Percentiles rank a stretch among this genome's conserved stretches.
Conservation (phyloP, 176 grass and related monocot species). For the Juncus effusus region DNA sequence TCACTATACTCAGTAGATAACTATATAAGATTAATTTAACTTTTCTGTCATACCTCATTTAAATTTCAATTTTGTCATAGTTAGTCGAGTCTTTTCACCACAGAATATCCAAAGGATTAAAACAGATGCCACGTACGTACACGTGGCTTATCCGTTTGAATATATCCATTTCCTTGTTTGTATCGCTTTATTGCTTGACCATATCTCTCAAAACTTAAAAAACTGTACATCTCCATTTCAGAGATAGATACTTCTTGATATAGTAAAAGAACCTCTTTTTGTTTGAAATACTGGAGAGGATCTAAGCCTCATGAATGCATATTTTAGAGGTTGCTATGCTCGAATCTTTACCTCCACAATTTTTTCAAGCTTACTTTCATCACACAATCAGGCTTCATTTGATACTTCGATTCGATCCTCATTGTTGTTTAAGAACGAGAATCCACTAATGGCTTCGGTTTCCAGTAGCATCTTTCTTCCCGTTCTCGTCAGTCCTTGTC, state of each 20-base stretch:
- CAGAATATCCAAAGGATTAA: background rate
- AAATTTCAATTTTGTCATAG: too few species aligned
- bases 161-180: conserved; percentile 23
- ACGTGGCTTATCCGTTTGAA: conserved; percentile 16
- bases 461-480: conserved; percentile 12
- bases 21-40: too few species aligned
- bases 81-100: too few species aligned
- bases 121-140: conserved; percentile 6
- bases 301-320: too few species aligned
- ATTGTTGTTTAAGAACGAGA: background rate
- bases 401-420: background rate
- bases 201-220: too few species aligned
- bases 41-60: too few species aligned
- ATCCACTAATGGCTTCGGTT: background rate
- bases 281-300: too few species aligned
- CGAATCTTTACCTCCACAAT: background rate
- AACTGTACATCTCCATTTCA: too few species aligned
- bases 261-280: too few species aligned
- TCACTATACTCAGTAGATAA: too few species aligned
- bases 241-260: too few species aligned
- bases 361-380: background rate
- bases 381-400: background rate
- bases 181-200: background rate
- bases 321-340: background rate
- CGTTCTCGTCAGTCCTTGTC: conserved; percentile 1